These are phyloP conservation scores for Meyerozyma elateridarum DNA, from an alignment of 1,139 yeast species.

Conservation along the genomic window DNA sequence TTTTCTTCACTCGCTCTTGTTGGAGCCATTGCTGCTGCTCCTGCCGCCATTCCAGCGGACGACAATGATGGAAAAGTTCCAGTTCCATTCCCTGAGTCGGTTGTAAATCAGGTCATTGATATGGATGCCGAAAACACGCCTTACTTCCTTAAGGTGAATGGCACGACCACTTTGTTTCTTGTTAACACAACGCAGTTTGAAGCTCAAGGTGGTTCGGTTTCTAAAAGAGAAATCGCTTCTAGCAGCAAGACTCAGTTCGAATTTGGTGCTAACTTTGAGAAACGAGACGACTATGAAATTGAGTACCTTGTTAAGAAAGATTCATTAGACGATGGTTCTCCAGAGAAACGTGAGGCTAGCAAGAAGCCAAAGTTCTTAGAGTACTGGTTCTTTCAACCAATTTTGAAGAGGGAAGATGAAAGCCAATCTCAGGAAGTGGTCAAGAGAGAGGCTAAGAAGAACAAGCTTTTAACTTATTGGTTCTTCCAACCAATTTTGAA, in stretches of 20 bases:
- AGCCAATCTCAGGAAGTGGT: neutral
- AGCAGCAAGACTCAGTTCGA: neutral
- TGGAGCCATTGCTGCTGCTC: neutral
- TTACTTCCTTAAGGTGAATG: neutral
- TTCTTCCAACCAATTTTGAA: slow-evolving; percentile 1
- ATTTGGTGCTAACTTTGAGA: neutral
- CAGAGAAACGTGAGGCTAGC: neutral
- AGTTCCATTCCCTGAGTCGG: slow-evolving; percentile 1
- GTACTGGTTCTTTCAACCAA: neutral
- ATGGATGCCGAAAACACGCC: neutral
- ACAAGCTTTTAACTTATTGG: neutral
- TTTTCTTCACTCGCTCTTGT: neutral
- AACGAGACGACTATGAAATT: neutral
- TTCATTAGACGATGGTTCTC: neutral
- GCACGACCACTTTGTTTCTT: neutral
- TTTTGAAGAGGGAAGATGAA: neutral
- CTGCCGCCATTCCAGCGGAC: neutral
- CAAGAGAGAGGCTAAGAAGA: slow-evolving; percentile 1
- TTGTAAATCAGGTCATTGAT: neutral
- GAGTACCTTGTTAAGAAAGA: slow-evolving; percentile 1
- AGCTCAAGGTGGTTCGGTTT: no score
- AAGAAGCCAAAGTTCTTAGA: neutral
- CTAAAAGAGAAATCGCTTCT: neutral
- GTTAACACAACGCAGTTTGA: slow-evolving; percentile 3
- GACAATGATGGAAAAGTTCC: no score